phyloP scores from a whole-genome alignment of 495 filamentous ascomycete species.

The Aspergillus mulundensis region DNA sequence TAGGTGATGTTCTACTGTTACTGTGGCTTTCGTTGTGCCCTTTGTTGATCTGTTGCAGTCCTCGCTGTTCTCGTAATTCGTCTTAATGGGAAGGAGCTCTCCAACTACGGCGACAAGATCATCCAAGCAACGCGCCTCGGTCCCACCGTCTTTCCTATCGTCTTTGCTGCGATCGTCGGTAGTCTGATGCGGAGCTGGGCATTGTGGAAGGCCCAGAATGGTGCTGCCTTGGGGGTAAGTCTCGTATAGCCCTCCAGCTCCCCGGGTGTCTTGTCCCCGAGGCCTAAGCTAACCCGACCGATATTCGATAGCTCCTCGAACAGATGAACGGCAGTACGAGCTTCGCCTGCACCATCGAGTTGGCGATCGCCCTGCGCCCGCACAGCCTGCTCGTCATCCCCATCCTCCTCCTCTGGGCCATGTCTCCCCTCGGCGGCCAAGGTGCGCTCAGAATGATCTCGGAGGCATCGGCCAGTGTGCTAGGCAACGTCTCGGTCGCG shows the following conservation, averaged over 20 bases:
- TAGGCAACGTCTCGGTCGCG: neutral
- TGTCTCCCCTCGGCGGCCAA: neutral
- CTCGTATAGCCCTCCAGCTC: no score
- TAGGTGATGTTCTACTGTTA: no score
- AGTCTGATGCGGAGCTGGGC: neutral
- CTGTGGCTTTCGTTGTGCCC: no score
- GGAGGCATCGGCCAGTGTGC: neutral
- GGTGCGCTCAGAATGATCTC: neutral
- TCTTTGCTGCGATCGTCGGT: neutral
- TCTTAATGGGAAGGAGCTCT: neutral
- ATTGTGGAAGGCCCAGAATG: neutral
- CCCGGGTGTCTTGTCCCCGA: no score
- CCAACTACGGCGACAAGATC: neutral
- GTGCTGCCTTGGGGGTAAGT: neutral
- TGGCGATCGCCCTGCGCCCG: neutral
- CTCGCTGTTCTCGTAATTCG: neutral
- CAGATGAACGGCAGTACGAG: neutral
- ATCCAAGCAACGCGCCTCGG: neutral
- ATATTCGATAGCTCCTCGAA: neutral
- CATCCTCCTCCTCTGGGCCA: neutral
- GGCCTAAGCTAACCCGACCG: no score
- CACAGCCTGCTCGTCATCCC: neutral
- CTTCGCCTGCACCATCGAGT: neutral
- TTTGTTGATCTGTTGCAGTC: no score
- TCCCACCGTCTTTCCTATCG: neutral